Evolutionary conservation across 2,329 filamentous ascomycete genomes (phyloP).

Genomic region (Sclerotinia borealis): DNA sequence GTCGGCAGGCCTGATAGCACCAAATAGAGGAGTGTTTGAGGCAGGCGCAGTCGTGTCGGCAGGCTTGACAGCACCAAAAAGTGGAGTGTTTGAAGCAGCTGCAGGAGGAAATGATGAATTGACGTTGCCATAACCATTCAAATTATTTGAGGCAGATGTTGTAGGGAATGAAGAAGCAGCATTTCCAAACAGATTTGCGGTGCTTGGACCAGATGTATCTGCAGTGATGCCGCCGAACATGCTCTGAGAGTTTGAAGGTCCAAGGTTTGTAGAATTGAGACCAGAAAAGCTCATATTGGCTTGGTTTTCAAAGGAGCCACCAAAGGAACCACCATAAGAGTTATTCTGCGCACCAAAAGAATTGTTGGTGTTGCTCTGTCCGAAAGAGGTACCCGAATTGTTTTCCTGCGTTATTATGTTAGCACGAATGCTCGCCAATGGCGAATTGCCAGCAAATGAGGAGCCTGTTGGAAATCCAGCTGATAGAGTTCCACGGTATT

Average conservation of each 20-base stretch:
- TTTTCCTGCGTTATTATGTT: neutral
- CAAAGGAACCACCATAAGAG: neutral
- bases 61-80: slow-evolving; percentile 4
- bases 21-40: neutral
- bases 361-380: neutral
- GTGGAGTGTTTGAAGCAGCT: neutral
- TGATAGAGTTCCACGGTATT: neutral
- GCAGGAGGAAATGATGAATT: slow-evolving; percentile 10
- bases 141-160: slow-evolving; percentile 9
- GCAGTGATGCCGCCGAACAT: neutral
- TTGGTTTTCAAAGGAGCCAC: neutral
- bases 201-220: neutral
- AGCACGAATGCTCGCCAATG: neutral
- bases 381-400: neutral
- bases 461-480: neutral
- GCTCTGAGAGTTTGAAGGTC: neutral
- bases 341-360: slow-evolving; percentile 1
- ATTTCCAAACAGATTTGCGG: slow-evolving; percentile 10
- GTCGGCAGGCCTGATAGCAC: neutral
- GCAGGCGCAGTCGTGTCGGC: neutral
- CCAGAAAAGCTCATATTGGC: slow-evolving; percentile 1
- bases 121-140: slow-evolving; percentile 13
- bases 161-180: slow-evolving; percentile 2
- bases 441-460: neutral
- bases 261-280: slow-evolving; percentile 1